phyloP scores from a whole-genome alignment of 2,329 filamentous ascomycete species.

The Lizonia empirigonia region DNA sequence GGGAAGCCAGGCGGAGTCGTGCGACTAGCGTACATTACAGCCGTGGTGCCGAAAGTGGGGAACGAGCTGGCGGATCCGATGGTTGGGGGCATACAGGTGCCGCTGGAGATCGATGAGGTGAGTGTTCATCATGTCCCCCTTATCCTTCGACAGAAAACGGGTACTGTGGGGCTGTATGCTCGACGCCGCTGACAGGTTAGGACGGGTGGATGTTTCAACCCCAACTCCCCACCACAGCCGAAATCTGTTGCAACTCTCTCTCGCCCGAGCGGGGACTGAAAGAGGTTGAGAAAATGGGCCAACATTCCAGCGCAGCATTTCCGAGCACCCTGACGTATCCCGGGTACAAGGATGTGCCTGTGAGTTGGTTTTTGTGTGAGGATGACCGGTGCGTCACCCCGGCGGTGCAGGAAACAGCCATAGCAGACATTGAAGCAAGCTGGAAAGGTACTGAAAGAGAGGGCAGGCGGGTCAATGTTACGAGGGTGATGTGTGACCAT shows the following conservation, averaged over 20 bases:
- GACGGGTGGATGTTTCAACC: constrained; percentile 20
- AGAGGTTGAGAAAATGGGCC: constrained; percentile 15
- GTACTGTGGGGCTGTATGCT: too few relatives aligned
- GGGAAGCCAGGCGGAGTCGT: constrained; percentile 12
- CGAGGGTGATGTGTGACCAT: constrained; percentile 46
- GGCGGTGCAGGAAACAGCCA: constrained; percentile 35
- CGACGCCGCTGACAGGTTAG: too few relatives aligned
- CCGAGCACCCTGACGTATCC: constrained; percentile 38
- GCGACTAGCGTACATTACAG: constrained; percentile 20
- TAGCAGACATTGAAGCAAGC: constrained; percentile 41
- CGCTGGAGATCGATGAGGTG: constrained; percentile 6
- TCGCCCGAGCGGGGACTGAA: constrained; percentile 27
- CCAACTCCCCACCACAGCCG: background rate
- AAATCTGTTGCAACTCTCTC: constrained; percentile 20
- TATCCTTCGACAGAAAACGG: too few relatives aligned
- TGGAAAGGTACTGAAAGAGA: constrained; percentile 37
- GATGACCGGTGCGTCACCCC: constrained; percentile 38
- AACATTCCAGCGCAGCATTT: constrained; percentile 46
- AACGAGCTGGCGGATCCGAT: constrained; percentile 7
- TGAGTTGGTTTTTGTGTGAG: constrained; percentile 49
- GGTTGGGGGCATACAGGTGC: constrained; percentile 12
- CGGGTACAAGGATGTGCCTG: constrained; percentile 48
- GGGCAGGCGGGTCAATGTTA: constrained; percentile 43
- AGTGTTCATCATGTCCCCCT: constrained; percentile 23
- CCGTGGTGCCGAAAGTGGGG: constrained; percentile 19